Conservation (phyloP, 495 filamentous ascomycete genomes). For the Chaetomium fimeti region DNA sequence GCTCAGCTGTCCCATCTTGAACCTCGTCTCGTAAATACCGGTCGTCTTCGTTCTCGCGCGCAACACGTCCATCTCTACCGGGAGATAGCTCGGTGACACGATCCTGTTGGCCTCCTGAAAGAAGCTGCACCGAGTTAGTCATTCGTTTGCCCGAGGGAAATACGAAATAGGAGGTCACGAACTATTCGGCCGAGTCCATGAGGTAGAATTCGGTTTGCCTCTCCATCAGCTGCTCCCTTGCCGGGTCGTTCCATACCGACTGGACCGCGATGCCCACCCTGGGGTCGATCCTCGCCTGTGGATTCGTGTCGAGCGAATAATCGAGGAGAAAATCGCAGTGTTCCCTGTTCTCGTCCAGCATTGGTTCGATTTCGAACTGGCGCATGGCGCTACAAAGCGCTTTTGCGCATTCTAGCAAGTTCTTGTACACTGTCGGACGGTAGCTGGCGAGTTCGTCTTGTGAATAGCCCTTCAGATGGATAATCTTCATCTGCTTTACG, state of each 20-base stretch:
- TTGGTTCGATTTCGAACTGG: conserved; percentile 79
- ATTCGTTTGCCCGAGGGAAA: neutral
- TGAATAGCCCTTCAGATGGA: conserved; percentile 95
- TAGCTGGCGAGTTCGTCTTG: conserved; percentile 89
- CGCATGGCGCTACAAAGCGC: conserved; percentile 83
- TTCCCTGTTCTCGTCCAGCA: conserved; percentile 64
- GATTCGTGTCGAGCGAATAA: conserved; percentile 87
- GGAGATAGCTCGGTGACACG: conserved; percentile 79
- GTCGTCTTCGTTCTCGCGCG: conserved; percentile 98
- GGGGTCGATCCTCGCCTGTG: conserved; percentile 72
- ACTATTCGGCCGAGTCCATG: conserved; percentile 99
- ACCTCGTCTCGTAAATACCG: conserved; percentile 97
- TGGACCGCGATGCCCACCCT: conserved; percentile 79
- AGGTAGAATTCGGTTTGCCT: conserved; percentile 97
- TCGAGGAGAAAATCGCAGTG: conserved; percentile 77
- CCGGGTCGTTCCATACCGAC: conserved; percentile 85
- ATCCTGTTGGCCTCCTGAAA: conserved; percentile 91
- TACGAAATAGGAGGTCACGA: conserved; percentile 39
- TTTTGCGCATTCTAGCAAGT: conserved; percentile 93
- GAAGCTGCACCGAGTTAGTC: conserved; percentile 59
- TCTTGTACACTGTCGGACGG: conserved; percentile 95
- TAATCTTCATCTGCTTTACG: conserved; percentile 99
- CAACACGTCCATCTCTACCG: conserved; percentile 87
- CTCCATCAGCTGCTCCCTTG: conserved; percentile 80
- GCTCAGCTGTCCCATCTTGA: conserved; percentile 95